Evolutionary conservation across 2,329 filamentous ascomycete genomes (phyloP).

Genomic region (Phialophora verrucosa): DNA sequence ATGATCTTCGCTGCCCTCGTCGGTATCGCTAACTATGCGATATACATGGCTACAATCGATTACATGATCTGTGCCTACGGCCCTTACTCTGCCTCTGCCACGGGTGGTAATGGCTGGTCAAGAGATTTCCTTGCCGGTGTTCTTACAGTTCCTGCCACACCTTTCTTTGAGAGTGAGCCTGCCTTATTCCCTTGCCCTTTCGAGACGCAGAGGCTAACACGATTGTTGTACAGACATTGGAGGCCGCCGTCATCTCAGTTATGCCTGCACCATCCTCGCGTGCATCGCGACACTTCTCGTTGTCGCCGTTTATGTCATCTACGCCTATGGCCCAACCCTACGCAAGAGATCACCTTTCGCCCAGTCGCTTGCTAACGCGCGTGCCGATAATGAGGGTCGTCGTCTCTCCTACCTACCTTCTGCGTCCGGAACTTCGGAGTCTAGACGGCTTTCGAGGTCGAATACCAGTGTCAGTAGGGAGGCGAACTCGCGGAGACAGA

Average conservation of each 20-base stretch:
- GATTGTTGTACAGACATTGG: constrained; percentile 55
- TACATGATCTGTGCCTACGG: constrained; percentile 71
- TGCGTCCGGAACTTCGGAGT: constrained; percentile 26
- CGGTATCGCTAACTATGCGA: constrained; percentile 67
- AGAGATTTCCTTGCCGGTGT: constrained; percentile 69
- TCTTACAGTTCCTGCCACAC: constrained; percentile 65
- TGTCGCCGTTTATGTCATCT: constrained; percentile 68
- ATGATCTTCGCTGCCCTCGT: constrained; percentile 66
- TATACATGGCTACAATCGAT: constrained; percentile 71
- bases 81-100: constrained; percentile 68
- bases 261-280: constrained; percentile 68
- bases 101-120: constrained; percentile 70
- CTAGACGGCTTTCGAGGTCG: constrained; percentile 29
- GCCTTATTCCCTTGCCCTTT: constrained; percentile 11
- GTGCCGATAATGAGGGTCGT: constrained; percentile 43
- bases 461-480: constrained; percentile 24
- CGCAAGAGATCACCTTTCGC: constrained; percentile 69
- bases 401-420: constrained; percentile 46
- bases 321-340: constrained; percentile 66
- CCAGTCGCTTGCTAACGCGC: constrained; percentile 62
- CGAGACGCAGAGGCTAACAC: constrained; percentile 11
- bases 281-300: constrained; percentile 67
- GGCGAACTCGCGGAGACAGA: constrained; percentile 30
- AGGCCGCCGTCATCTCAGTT: constrained; percentile 60
- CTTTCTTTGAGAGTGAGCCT: constrained; percentile 52